These are phyloP conservation scores for Alectoria sarmentosa DNA, from an alignment of 495 filamentous ascomycete species.

Conservation along the genomic window DNA sequence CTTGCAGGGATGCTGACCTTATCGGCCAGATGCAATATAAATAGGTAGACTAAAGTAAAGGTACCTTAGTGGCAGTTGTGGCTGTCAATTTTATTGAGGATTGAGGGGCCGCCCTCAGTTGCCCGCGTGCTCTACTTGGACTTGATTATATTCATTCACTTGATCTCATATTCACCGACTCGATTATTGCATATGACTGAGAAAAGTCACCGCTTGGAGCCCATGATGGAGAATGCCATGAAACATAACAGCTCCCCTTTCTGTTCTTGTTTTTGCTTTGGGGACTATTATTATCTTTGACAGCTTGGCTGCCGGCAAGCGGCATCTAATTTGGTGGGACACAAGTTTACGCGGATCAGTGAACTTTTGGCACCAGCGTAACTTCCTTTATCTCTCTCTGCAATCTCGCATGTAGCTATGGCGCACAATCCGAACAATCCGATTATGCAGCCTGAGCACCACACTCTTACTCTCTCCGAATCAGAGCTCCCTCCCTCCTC, in stretches of 20 bases:
- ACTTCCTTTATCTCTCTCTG: conserved; percentile 2
- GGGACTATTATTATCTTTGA: background rate
- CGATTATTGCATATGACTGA: too few species aligned
- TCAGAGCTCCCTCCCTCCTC: conserved; percentile 21
- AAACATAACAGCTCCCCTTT: too few species aligned
- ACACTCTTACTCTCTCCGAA: conserved; percentile 32
- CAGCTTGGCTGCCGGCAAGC: background rate
- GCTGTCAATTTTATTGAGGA: too few species aligned
- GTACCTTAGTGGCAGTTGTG: background rate
- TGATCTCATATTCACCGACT: too few species aligned
- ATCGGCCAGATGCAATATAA: background rate
- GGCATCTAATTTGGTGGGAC: background rate
- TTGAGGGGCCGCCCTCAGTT: too few species aligned
- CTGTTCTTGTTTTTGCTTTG: too few species aligned
- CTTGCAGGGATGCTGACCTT: background rate
- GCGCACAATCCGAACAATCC: conserved; percentile 46
- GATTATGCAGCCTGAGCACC: conserved; percentile 38
- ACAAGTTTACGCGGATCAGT: conserved; percentile 1
- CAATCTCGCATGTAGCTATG: conserved; percentile 29
- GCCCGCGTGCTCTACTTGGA: too few species aligned
- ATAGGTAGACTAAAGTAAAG: background rate
- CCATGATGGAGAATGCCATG: too few species aligned
- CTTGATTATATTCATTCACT: too few species aligned
- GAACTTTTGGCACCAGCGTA: conserved; percentile 3
- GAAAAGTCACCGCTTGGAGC: too few species aligned